Evolutionary conservation across 768 basidiomycete genomes (phyloP), one percentile per base, ranked within the genome.

Genomic region (Hericium erinaceus): DNA sequence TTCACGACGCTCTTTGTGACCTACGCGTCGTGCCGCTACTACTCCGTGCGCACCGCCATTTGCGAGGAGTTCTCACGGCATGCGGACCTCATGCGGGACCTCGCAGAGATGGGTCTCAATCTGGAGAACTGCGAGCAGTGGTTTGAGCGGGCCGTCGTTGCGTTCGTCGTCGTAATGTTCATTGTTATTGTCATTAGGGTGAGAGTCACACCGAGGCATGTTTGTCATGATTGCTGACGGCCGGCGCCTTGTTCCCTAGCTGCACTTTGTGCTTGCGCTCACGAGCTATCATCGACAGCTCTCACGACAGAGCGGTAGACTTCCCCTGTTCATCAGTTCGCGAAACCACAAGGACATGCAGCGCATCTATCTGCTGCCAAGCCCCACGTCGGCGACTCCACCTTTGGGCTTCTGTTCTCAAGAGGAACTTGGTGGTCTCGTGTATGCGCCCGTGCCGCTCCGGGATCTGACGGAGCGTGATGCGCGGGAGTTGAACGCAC

Each of bases 111-210:
- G 65, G 89, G 88, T 0, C 74, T 91, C 64, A 87, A 78, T 64
- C 70, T 87, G 46, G 89, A 91, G 70, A 89, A 89, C 61, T 92
- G 90, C 67, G 89, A 92, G 65, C 77, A 79, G 57, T 89, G 85
- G 85, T 77, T 89, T 50, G 87, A 85, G 66, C 77, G 82, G 41
- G 85, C 80, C 8, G 76, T 84, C 37, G 67, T 86, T 58, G 83
- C 74, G 0, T 75, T 81, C 38, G 72, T 89, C 51, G 81, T 76
- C 1, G 67, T 82, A 48, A 77, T 86, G 71, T 74, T 81, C 48
- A 70, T 89, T 39, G 67, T 87, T 59, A 79, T 85, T 56, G 77
- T 87, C 63, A 69, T 89, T 54, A 76, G 87, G 62, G 88, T 90
- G 67, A 69, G 84, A 75, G 33, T 33, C 33, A 9, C 33, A 33